A percentile compares a stretch with the other conserved stretches of the same genome.
Conservation (phyloP, 495 filamentous ascomycete species). For the Emericellopsis terricola region DNA sequence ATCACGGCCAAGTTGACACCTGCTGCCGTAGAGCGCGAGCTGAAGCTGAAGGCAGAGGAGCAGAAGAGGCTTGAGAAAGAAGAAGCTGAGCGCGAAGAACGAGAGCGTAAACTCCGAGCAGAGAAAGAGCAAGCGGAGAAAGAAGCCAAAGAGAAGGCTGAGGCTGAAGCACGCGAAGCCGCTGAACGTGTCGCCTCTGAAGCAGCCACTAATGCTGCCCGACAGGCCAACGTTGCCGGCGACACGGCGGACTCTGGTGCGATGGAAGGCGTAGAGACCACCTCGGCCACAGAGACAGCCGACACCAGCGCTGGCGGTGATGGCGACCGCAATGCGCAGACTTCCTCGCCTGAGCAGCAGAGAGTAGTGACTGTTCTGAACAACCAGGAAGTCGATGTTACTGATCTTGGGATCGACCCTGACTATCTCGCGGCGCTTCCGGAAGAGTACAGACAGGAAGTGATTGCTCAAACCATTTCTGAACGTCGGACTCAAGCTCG, state of each 20-base stretch:
- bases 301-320: constrained; percentile 13
- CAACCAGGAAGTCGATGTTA: constrained; percentile 77
- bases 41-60: constrained; percentile 40
- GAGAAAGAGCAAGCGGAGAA: constrained; percentile 44
- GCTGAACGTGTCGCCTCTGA: constrained; percentile 31
- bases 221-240: background rate
- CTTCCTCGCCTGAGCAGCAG: too few relatives aligned
- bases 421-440: constrained; percentile 88
- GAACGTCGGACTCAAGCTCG: constrained; percentile 65
- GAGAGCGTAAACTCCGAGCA: constrained; percentile 33
- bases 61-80: constrained; percentile 41
- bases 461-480: constrained; percentile 72
- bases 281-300: constrained; percentile 18
- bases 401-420: constrained; percentile 79
- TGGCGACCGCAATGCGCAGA: constrained; percentile 33
- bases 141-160: constrained; percentile 31
- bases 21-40: constrained; percentile 65
- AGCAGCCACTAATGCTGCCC: constrained; percentile 12
- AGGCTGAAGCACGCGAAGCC: constrained; percentile 37
- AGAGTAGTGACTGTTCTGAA: constrained; percentile 50
- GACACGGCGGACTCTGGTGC: constrained; percentile 14
- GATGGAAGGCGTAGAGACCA: constrained; percentile 77
- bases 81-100: constrained; percentile 46
- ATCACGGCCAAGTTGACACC: constrained; percentile 63
- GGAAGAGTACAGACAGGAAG: constrained; percentile 88